These are phyloP conservation scores for Solanum appendiculatum DNA, from an alignment of 257 asterid genomes.

Conservation along the genomic window DNA sequence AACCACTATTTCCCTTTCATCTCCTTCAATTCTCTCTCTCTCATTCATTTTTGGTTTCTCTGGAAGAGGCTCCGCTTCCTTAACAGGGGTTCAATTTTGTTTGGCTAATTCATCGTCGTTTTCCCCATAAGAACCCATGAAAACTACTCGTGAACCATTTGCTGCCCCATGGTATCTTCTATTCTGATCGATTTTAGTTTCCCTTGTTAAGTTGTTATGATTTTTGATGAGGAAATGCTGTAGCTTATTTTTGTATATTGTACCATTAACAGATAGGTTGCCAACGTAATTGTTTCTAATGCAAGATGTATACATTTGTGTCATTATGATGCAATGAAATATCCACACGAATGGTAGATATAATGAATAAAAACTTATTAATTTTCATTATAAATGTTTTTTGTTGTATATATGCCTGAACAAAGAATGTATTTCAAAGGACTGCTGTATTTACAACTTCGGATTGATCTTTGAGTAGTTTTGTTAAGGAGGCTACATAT, in stretches of 20 bases:
- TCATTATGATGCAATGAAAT: neutral
- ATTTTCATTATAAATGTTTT: neutral
- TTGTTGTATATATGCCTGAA: neutral
- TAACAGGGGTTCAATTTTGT: neutral
- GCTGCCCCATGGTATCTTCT: neutral
- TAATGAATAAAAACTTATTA: neutral
- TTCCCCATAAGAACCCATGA: neutral
- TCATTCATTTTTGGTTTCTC: neutral
- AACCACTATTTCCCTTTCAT: constrained; percentile 3
- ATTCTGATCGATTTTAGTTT: neutral
- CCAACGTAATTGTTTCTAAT: neutral
- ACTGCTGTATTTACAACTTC: neutral
- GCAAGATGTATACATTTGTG: too few species aligned
- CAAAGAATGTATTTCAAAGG: neutral
- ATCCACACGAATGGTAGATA: neutral
- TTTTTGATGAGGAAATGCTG: neutral
- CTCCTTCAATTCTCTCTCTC: neutral
- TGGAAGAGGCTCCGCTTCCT: neutral
- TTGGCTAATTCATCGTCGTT: neutral
- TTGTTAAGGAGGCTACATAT: neutral
- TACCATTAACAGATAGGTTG: neutral
- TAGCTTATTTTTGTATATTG: neutral
- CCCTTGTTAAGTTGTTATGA: neutral
- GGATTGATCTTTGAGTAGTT: neutral
- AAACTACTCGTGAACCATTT: neutral